Evolutionary conservation across 139 green algal species (phyloP).

Genomic region (Edaphochlamys debaryana): DNA sequence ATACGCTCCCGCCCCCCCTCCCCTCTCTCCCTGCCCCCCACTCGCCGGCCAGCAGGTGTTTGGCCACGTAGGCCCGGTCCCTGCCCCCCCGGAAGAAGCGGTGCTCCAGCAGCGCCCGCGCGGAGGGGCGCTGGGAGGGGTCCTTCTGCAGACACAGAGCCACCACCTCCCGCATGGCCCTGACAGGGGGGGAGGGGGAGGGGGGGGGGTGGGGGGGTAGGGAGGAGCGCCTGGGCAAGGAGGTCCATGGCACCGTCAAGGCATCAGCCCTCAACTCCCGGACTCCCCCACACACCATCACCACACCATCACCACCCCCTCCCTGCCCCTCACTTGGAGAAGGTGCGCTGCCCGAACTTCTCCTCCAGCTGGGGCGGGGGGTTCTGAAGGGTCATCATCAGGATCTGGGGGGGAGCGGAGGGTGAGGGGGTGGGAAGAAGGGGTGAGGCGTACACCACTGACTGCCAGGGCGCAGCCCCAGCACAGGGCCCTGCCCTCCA

Average conservation of each 20-base stretch:
- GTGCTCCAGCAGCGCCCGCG: slow-evolving; percentile 91
- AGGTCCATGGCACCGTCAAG: too few relatives aligned
- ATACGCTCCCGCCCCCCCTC: neutral
- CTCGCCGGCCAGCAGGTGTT: slow-evolving; percentile 41
- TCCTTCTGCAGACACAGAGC: slow-evolving; percentile 95
- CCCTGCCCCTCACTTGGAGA: neutral
- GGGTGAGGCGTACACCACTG: too few relatives aligned
- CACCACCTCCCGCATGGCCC: slow-evolving; percentile 78
- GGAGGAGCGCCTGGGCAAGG: neutral
- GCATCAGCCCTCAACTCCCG: too few relatives aligned
- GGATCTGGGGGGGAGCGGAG: slow-evolving; percentile 14
- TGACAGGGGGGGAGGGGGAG: neutral
- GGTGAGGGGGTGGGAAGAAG: neutral
- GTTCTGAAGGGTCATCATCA: slow-evolving; percentile 46
- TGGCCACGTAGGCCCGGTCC: slow-evolving; percentile 46
- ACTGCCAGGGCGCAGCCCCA: too few relatives aligned
- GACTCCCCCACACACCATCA: neutral
- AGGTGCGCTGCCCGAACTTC: slow-evolving; percentile 18
- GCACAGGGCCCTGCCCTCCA: too few relatives aligned
- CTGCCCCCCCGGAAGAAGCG: slow-evolving; percentile 71
- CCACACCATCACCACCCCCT: neutral
- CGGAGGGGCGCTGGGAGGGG: slow-evolving; percentile 85
- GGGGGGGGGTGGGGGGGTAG: neutral
- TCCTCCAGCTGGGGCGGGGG: slow-evolving; percentile 41
- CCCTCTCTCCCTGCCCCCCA: neutral